These are phyloP conservation scores for Metarhizium humberi DNA, from an alignment of 2,329 filamentous ascomycete species.

Conservation along the genomic window DNA sequence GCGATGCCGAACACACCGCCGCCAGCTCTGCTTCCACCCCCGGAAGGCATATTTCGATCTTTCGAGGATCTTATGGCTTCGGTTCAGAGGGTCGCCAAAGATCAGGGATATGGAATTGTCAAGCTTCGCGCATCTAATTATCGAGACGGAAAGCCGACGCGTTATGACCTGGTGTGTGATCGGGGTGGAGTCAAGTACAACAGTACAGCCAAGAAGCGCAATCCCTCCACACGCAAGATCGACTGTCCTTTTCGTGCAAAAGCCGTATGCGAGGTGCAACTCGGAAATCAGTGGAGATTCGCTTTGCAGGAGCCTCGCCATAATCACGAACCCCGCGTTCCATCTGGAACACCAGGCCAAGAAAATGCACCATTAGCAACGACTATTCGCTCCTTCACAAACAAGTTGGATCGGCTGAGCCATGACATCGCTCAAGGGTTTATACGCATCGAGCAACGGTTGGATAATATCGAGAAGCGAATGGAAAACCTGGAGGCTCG, in stretches of 20 bases:
- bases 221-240: constrained; percentile 54
- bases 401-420: constrained; percentile 49
- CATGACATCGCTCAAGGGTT: constrained; percentile 48
- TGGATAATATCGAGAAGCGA: constrained; percentile 45
- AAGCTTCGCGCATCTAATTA: constrained; percentile 56
- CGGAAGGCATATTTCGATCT: constrained; percentile 49
- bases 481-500: constrained; percentile 43
- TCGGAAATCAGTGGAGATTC: constrained; percentile 56
- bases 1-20: constrained; percentile 38
- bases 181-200: constrained; percentile 56
- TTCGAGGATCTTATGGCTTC: constrained; percentile 50
- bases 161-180: constrained; percentile 54
- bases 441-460: constrained; percentile 37
- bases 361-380: constrained; percentile 50
- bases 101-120: constrained; percentile 53
- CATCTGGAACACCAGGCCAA: constrained; percentile 43
- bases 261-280: constrained; percentile 53
- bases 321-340: constrained; percentile 51
- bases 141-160: constrained; percentile 51
- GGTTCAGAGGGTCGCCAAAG: constrained; percentile 51
- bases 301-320: constrained; percentile 50
- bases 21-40: constrained; percentile 41
- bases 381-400: constrained; percentile 46
- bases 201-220: constrained; percentile 56
- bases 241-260: constrained; percentile 56